A percentile compares a stretch with the other conserved stretches of the same genome.
Evolutionary conservation across 495 filamentous ascomycete species (phyloP).

Genomic region (Cetradonia linearis): DNA sequence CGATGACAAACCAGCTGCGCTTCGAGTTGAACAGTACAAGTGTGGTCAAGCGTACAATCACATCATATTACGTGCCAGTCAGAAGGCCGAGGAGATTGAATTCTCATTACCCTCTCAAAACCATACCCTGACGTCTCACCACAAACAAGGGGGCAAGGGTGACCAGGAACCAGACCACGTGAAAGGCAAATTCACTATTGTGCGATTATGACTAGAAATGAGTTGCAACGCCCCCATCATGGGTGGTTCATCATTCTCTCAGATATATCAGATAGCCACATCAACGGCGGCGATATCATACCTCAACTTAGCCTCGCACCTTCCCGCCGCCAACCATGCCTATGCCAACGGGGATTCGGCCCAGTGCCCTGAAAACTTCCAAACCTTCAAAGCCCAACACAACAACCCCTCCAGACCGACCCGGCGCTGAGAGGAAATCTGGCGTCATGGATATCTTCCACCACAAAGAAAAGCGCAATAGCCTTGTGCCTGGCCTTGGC

Average conservation of each 20-base stretch:
- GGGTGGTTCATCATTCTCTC: neutral
- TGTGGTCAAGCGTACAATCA: neutral
- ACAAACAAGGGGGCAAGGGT: neutral
- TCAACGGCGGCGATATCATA: neutral
- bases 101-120: conserved; percentile 14
- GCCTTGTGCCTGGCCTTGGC: conserved; percentile 9
- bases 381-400: conserved; percentile 10
- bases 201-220: conserved; percentile 10
- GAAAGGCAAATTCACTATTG: conserved; percentile 8
- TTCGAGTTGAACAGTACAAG: neutral
- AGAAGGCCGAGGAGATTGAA: conserved; percentile 1
- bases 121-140: neutral
- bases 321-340: conserved; percentile 18
- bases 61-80: neutral
- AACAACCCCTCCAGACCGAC: conserved; percentile 36
- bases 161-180: conserved; percentile 22
- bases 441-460: conserved; percentile 20
- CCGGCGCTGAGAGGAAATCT: conserved; percentile 9
- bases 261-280: neutral
- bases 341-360: conserved; percentile 18
- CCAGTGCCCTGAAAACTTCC: conserved; percentile 6
- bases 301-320: conserved; percentile 1
- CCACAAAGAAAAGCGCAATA: conserved; percentile 19
- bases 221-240: neutral
- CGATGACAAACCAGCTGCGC: neutral